Evolutionary conservation across 176 grass and related monocot species (phyloP).

Genomic region (Musa beccarii): DNA sequence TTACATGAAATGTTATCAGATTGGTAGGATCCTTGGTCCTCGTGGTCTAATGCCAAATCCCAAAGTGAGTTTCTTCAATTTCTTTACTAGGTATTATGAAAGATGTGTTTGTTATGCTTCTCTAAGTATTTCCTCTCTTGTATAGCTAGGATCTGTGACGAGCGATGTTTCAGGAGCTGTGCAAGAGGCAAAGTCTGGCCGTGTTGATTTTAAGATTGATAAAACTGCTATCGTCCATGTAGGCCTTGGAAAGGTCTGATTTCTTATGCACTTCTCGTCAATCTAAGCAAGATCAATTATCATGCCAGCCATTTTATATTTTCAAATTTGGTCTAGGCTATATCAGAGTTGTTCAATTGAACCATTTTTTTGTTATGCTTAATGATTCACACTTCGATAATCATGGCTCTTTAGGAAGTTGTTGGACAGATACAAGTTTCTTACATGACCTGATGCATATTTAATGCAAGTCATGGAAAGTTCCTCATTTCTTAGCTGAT

Average conservation of each 20-base stretch:
- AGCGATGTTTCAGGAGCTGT: slow-evolving; percentile 84
- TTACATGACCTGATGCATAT: too few species aligned
- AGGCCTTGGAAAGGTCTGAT: slow-evolving; percentile 84
- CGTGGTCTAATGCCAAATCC: slow-evolving; percentile 99
- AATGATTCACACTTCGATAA: too few species aligned
- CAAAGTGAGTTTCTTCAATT: slow-evolving; percentile 50
- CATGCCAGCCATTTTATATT: too few species aligned
- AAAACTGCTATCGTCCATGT: slow-evolving; percentile 99
- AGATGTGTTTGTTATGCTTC: slow-evolving; percentile 8
- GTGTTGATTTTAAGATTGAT: slow-evolving; percentile 95
- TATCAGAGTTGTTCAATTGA: too few species aligned
- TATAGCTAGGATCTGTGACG: slow-evolving; percentile 87
- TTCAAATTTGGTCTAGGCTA: too few species aligned
- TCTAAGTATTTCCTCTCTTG: slow-evolving; percentile 18
- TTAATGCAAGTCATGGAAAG: too few species aligned
- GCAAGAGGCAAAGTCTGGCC: slow-evolving; percentile 78
- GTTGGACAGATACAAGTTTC: too few species aligned
- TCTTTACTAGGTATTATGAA: slow-evolving; percentile 12
- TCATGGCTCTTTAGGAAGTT: too few species aligned
- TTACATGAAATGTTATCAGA: slow-evolving; percentile 28
- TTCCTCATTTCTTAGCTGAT: too few species aligned
- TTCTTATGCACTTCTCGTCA: not conserved
- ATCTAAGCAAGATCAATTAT: not conserved
- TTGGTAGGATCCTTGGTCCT: slow-evolving; percentile 90
- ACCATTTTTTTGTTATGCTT: too few species aligned